Conservation (phyloP, 306 rosid genomes). For the Rubus parviflorus region DNA sequence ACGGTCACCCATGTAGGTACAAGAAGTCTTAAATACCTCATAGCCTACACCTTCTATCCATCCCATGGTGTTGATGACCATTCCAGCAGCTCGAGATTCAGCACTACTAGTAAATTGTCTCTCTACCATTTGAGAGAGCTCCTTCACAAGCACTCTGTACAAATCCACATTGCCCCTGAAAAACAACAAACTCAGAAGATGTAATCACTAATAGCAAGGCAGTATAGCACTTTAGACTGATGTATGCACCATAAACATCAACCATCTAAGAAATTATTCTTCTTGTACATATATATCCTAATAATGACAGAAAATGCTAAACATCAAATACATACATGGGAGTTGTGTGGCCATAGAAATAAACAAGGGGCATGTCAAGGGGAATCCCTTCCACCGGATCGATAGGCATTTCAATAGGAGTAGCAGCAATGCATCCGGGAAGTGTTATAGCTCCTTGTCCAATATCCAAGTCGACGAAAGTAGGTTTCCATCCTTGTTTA, state of each 20-base stretch:
- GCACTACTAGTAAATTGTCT: constrained; percentile 77
- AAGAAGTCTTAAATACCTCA: constrained; percentile 50
- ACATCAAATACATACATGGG: constrained; percentile 59
- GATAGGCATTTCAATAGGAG: constrained; percentile 94
- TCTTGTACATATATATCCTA: background rate
- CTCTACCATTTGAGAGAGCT: constrained; percentile 81
- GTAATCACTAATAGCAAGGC: constrained; percentile 15
- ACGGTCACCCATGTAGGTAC: background rate
- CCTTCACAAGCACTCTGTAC: constrained; percentile 87
- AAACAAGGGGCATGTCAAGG: constrained; percentile 92
- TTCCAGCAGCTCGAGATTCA: constrained; percentile 92
- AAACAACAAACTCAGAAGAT: constrained; percentile 5
- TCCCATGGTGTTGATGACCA: constrained; percentile 99
- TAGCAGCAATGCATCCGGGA: constrained; percentile 95
- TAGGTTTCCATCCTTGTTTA: constrained; percentile 93
- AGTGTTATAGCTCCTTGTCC: constrained; percentile 94
- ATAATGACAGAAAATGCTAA: background rate
- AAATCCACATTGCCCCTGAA: constrained; percentile 80
- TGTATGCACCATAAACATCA: background rate
- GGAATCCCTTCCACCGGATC: constrained; percentile 95
- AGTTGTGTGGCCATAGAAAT: constrained; percentile 79
- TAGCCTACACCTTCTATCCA: constrained; percentile 98
- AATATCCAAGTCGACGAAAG: constrained; percentile 90
- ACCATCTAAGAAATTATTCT: background rate
- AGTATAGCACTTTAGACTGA: constrained; percentile 6